phyloP scores from a whole-genome alignment of 2,329 filamentous ascomycete species.

The Hypoxylon sp. region DNA sequence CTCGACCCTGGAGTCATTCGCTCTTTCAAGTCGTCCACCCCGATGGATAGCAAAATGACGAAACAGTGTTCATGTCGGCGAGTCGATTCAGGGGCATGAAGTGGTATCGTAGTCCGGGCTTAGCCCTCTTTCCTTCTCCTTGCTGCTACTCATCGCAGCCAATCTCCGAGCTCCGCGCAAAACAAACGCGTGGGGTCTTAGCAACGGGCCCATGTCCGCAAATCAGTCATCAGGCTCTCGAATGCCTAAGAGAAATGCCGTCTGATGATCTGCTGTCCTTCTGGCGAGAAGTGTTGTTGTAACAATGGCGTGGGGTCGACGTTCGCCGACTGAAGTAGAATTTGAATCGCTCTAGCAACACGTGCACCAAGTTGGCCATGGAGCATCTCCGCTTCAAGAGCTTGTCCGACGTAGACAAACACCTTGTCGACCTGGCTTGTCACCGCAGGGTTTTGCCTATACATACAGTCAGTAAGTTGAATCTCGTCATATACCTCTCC shows the following conservation, averaged over 20 bases:
- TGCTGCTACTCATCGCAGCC: slow-evolving; percentile 26
- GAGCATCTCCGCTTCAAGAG: slow-evolving; percentile 90
- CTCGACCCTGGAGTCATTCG: slow-evolving; percentile 8
- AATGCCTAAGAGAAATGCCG: slow-evolving; percentile 78
- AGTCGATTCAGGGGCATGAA: neutral
- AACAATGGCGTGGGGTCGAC: slow-evolving; percentile 84
- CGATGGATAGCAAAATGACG: slow-evolving; percentile 2
- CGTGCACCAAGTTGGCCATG: slow-evolving; percentile 85
- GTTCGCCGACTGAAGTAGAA: slow-evolving; percentile 79
- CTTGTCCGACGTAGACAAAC: slow-evolving; percentile 88
- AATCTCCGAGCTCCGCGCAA: slow-evolving; percentile 3
- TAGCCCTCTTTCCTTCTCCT: slow-evolving; percentile 25
- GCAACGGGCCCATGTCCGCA: neutral
- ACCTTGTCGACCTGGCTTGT: slow-evolving; percentile 82
- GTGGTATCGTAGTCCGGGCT: slow-evolving; percentile 28
- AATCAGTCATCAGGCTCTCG: neutral
- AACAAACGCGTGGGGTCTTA: neutral
- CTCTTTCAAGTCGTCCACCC: slow-evolving; percentile 9
- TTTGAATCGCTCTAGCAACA: slow-evolving; percentile 83
- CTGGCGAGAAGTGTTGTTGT: slow-evolving; percentile 77
- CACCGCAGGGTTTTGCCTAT: slow-evolving; percentile 87
- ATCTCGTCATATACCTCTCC: slow-evolving; percentile 5
- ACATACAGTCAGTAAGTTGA: slow-evolving; percentile 19
- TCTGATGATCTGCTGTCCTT: slow-evolving; percentile 85
- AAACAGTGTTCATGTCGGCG: neutral